Evolutionary conservation across 352 stramenopile genomes (phyloP), one percentile per base, ranked within the genome.

Genomic region (Globisporangium nodosum): DNA sequence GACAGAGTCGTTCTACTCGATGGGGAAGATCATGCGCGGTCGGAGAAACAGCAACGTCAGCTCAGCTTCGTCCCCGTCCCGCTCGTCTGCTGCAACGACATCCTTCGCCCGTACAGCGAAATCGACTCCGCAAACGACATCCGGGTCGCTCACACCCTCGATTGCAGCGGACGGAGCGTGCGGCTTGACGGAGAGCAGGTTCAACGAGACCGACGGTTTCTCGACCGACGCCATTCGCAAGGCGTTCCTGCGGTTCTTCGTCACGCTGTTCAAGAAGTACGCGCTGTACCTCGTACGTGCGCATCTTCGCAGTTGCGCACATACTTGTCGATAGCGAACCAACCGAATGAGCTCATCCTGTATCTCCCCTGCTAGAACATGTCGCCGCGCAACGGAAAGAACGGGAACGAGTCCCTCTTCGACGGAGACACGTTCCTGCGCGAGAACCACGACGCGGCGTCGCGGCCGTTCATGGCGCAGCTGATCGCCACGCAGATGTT

Each of bases 401-500:
- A 66, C 40, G 67, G 64, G 31, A 70, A 69, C 42, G 74, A 83
- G 51, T 46, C 70, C 2, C 58, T 90, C 6, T 91, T 93, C 56
- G 81, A 91, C 48, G 68, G 64, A 21, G 76, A 88, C 20, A 51
- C 66, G 0, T 93, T 91, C 56, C 49, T 93, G 9, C 81, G 83
- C 5, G 83, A 93, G 13, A 85, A 87, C 58, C 70, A 69, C 40
- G 83, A 93, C 58, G 52, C 69, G 33, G 58, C 68, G 7, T 89
- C 84, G 1, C 69, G 76, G 1, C 67, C 77, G 27, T 91, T 90
- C 67, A 65, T 93, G 21, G 49, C 74, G 16, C 72, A 86, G 24
- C 54, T 93, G 30, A 74, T 91, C 27, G 67, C 52, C 30, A 91
- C 83, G 7, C 83, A 93, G 52, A 92, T 94, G 81, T 94, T 94